Evolutionary conservation across 179 eudicot species (phyloP), one percentile per base, ranked within the genome.

Genomic region (Vitellaria paradoxa): DNA sequence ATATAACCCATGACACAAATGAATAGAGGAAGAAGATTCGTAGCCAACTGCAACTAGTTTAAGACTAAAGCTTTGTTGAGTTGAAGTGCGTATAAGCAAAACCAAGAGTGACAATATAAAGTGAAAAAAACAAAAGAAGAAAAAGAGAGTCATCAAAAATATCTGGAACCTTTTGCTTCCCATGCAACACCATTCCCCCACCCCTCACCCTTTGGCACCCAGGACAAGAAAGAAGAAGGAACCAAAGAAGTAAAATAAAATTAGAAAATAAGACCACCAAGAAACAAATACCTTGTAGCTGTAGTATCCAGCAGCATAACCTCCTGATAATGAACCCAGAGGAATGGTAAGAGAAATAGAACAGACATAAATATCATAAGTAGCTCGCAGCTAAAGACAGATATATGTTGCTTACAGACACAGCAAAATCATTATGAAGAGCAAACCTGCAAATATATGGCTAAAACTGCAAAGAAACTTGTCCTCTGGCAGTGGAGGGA

Each of bases 271-370:
- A 42, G 45, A 42, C 45, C 45, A 42, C 45, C 3, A 42, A 42
- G 17, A 67, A 71, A 52, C 11, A 70, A 49, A 24, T 93, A 94
- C 98, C 99, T 94, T 94, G 86, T 96, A 96, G 81, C 99, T 96
- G 84, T 96, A 96, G 81, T 94, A 96, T 69, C 99, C 99, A 85
- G 99, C 99, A 11, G 99, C 97, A 88, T 96, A 96, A 78, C 97
- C 97, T 71, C 97, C 97, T 92, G 85, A 50, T 52, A 82, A 60
- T 52, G 49, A 70, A 18, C 8, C 23, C 52, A 65, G 70, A 26
- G 17, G 59, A 77, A 26, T 24, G 77, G 21, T 52, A 42, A 56
- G 59, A 66, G 49, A 47, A 14, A 13, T 45, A 47, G 56, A 15
- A 60, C 6, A 5, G 68, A 42, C 24, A 40, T 7, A 61, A 50